Base-by-base conservation (phyloP, 306 rosid genomes). In the Canavalia gladiata region DNA sequence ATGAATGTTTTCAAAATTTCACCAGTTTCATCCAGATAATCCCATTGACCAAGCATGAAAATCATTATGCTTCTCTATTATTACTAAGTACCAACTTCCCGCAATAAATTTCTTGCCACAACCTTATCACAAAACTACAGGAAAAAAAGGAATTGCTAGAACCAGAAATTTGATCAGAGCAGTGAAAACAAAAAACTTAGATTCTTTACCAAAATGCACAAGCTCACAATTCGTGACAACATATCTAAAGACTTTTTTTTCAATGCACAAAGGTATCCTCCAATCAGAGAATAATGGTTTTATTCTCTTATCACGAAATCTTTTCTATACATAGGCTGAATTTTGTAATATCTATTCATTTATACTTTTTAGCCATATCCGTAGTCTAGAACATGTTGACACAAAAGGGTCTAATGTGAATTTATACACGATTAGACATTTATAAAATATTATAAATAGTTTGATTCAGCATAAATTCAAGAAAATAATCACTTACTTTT, bases 21-120 rank as follows among this genome's bases (percentile, higher is more conserved):
- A 30, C 25, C 41, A 28, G 4, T 78, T 59, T 41, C 33, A 52
- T 29, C 45, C 11, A 9, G 63, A 30, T 42, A 37, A 52, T 7
- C 30, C 34, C 69, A 76, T n/a, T 67, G 67, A 49, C 35, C 34
- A 46, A 75, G 13, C 64, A 57, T 28, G 5, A 29, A 10, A 9
- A 58, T 51, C 45, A 66, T 10, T 55, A 5, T 0, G 46, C 35
- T 33, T 47, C 80, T 33, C 29, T 54, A 43, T 10, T 41, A 35
- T 18, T 60, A n/a, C 9, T 55, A 4, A 43, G 11, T 25, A 49
- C 30, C 78, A 67, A 29, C 42, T 76, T 55, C 31, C 35, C n/a
- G 60, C 34, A 69, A 65, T 7, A 74, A 51, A 46, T 10, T 74
- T 37, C 77, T 79, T 18, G 37, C 76, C 6, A 46, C 30, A 13